phyloP scores from a whole-genome alignment of 768 basidiomycete genomes.

The Pholiota molesta region DNA sequence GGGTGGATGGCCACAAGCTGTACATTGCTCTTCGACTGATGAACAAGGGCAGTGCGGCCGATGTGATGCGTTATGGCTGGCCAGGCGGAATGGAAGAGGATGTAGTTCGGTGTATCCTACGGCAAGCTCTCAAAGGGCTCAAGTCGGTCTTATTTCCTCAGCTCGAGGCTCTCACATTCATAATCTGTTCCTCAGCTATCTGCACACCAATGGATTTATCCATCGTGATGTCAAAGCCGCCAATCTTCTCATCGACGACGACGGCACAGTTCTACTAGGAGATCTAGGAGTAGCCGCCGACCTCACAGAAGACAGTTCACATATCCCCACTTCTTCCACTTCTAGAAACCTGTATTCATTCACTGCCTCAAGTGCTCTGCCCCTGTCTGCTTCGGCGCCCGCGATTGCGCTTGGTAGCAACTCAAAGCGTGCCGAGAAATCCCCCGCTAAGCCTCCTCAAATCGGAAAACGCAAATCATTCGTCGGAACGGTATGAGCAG shows the following conservation, averaged over 20 bases:
- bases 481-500: constrained; percentile 76
- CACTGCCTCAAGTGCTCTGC: constrained; percentile 33
- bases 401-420: constrained; percentile 10
- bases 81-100: constrained; percentile 92
- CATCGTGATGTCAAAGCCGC: constrained; percentile 95
- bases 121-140: constrained; percentile 86
- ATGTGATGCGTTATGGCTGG: constrained; percentile 85
- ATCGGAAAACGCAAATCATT: constrained; percentile 88
- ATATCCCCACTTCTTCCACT: constrained; percentile 27
- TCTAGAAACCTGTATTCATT: constrained; percentile 29
- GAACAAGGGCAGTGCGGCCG: constrained; percentile 85
- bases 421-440: constrained; percentile 36
- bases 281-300: constrained; percentile 93
- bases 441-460: constrained; percentile 43
- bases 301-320: constrained; percentile 65
- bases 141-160: constrained; percentile 52
- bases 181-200: constrained; percentile 51
- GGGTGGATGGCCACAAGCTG: constrained; percentile 83
- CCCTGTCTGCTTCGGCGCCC: constrained; percentile 28
- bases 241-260: constrained; percentile 89
- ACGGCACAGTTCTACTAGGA: constrained; percentile 87
- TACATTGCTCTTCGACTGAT: constrained; percentile 88
- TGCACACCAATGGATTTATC: constrained; percentile 90
- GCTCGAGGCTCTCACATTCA: constrained; percentile 4
- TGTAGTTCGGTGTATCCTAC: constrained; percentile 81